Evolutionary conservation across 2,329 filamentous ascomycete genomes (phyloP).

Genomic region (Lecanicillium sp.): DNA sequence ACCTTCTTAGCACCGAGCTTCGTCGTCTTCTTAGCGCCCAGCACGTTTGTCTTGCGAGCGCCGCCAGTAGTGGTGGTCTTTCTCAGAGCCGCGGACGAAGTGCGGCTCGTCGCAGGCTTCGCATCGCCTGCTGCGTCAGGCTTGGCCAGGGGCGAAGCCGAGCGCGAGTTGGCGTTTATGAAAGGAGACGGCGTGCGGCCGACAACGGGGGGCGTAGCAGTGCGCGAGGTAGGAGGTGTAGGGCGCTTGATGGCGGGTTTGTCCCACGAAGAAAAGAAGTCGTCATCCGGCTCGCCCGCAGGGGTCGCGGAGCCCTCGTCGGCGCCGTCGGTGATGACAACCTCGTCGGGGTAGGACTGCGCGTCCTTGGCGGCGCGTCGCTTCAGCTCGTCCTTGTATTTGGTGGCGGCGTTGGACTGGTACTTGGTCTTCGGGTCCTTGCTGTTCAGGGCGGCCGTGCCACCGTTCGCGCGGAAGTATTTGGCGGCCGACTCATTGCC

Average conservation of each 20-base stretch:
- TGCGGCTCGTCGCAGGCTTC: slow-evolving; percentile 62
- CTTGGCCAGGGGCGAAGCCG: slow-evolving; percentile 74
- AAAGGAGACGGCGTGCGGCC: slow-evolving; percentile 86
- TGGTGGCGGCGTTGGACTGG: slow-evolving; percentile 82
- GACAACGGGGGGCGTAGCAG: slow-evolving; percentile 74
- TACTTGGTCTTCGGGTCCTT: slow-evolving; percentile 98
- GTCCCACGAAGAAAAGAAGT: slow-evolving; percentile 99
- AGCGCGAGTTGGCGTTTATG: slow-evolving; percentile 68
- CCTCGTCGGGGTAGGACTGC: slow-evolving; percentile 81
- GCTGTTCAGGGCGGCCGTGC: slow-evolving; percentile 86
- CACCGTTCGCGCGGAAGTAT: slow-evolving; percentile 95
- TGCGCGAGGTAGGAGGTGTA: slow-evolving; percentile 86
- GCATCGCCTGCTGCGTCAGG: slow-evolving; percentile 48
- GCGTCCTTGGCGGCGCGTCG: slow-evolving; percentile 76
- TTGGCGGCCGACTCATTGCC: slow-evolving; percentile 97
- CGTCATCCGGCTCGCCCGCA: slow-evolving; percentile 80
- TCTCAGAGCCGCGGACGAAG: slow-evolving; percentile 73
- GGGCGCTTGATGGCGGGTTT: slow-evolving; percentile 96
- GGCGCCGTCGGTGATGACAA: slow-evolving; percentile 72
- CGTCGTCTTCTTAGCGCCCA: slow-evolving; percentile 72
- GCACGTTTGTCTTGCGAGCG: slow-evolving; percentile 76
- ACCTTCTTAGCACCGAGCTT: slow-evolving; percentile 95
- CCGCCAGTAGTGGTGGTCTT: slow-evolving; percentile 61
- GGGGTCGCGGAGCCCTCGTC: slow-evolving; percentile 68
- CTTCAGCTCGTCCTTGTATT: slow-evolving; percentile 97